A percentile compares a stretch with the other conserved stretches of the same genome.
Evolutionary conservation across 371 early-diverging fungal genomes (phyloP).

Genomic region (Entomophthora muscae): DNA sequence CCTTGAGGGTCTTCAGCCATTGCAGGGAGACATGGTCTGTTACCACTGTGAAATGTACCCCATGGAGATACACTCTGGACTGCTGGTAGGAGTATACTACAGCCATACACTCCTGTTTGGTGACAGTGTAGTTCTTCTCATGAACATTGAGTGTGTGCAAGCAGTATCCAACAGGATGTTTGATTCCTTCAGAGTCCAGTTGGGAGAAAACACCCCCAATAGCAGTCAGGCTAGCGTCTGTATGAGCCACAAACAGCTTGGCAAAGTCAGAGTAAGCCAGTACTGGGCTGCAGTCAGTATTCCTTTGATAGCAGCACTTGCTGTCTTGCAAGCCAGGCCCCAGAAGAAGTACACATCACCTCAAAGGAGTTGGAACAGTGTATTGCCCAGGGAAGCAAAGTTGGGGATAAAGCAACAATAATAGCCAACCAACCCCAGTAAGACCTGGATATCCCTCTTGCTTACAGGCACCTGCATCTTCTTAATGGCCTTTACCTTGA

Average conservation of each 20-base stretch:
- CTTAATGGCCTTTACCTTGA: slow-evolving; percentile 10
- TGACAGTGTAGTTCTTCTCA: slow-evolving; percentile 13
- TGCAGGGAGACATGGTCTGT: slow-evolving; percentile 15
- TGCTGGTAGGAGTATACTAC: slow-evolving; percentile 10
- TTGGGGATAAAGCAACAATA: slow-evolving; percentile 18
- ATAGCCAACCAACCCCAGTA: slow-evolving; percentile 17
- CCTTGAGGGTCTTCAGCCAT: slow-evolving; percentile 7
- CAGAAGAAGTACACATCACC: too few relatives aligned
- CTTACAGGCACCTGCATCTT: slow-evolving; percentile 12
- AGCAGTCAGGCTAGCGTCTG: slow-evolving; percentile 16
- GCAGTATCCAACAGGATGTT: slow-evolving; percentile 10
- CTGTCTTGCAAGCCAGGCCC: too few relatives aligned
- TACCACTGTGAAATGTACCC: slow-evolving; percentile 10
- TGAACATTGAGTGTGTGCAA: slow-evolving; percentile 3
- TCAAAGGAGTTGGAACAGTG: too few relatives aligned
- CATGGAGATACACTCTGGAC: slow-evolving; percentile 5
- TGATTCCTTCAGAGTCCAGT: neutral
- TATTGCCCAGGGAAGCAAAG: too few relatives aligned
- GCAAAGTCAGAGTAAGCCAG: slow-evolving; percentile 15
- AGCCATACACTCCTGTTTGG: slow-evolving; percentile 18
- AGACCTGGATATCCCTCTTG: slow-evolving; percentile 18
- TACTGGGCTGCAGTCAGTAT: too few relatives aligned
- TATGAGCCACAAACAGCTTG: slow-evolving; percentile 13
- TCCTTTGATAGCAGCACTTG: too few relatives aligned
- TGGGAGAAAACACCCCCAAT: slow-evolving; percentile 18